Evolutionary conservation across 495 filamentous ascomycete species (phyloP), one percentile per base, ranked within the genome.

Genomic region (Tuber melanosporum): DNA sequence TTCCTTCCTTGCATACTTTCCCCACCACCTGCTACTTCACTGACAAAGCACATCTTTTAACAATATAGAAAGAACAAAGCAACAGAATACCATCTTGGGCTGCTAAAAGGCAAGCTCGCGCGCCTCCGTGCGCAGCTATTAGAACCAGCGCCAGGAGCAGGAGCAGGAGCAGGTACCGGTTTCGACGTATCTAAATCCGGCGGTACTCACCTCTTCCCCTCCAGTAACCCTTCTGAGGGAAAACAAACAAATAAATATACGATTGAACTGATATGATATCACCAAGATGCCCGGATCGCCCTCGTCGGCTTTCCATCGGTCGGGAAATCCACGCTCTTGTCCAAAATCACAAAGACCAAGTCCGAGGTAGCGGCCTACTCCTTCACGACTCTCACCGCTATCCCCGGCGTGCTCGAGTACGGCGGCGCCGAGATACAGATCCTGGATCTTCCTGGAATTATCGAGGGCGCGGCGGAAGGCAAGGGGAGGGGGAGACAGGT

Each of bases 181-280:
- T 99, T 99, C 86, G 96, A 99, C 83, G 96, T 99, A 69, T 94
- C 91, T 85, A 99, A 99, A 85, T 93, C 91, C 81, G 96, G 96
- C 79, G 81, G 81, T 83, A 36, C 47, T 14, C 10, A 45, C 19
- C 52, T 20, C 26, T 36, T 10, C 72, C 46, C 22, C 41, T 36
- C 43, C 43, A 62, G 17, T 7, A 41, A 41, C 71, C 15, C 44
- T 44, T 66, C 26, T 17, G 57, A 20, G 22, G 17, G 17, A 19
- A 19, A 45, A n/a, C 8, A 22, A 73, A 19, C 69, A 46, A 22
- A n/a, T 52, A n/a, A 22, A 22, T 52, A 10, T 9, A 49, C 72
- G n/a, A 73, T 19, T 42, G 45, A 36, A n/a, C 71, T 79, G 70
- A 79, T 66, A n/a, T 19, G 10, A 46, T 75, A 57, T 47, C 43